These are phyloP conservation scores for Botrytis medusae DNA, from an alignment of 2,329 filamentous ascomycete genomes.

Conservation along the genomic window DNA sequence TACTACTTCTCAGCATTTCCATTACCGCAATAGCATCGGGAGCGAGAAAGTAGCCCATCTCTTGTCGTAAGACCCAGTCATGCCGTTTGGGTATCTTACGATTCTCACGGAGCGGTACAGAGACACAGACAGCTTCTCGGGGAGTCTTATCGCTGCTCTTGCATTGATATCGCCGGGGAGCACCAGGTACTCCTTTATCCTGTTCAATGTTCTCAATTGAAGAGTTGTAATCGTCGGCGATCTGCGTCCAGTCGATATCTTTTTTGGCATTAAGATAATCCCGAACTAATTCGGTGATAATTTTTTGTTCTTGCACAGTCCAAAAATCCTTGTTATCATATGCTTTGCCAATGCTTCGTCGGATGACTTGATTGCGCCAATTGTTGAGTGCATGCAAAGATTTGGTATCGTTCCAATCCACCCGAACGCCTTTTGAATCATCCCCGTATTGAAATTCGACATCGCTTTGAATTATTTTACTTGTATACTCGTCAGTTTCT, in stretches of 20 bases:
- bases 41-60: slow-evolving; percentile 6
- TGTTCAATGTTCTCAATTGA: neutral
- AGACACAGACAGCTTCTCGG: slow-evolving; percentile 7
- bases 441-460: neutral
- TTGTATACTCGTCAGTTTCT: neutral
- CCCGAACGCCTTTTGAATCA: neutral
- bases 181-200: neutral
- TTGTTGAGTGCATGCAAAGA: neutral
- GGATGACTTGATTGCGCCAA: slow-evolving; percentile 12
- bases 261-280: neutral
- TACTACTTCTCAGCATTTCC: neutral
- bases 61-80: neutral
- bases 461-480: neutral
- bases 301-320: slow-evolving; percentile 11
- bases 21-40: neutral
- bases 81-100: neutral
- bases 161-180: slow-evolving; percentile 12
- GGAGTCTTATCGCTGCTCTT: neutral
- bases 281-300: neutral
- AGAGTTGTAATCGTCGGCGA: slow-evolving; percentile 3
- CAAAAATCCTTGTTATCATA: slow-evolving; percentile 2
- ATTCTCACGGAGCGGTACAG: neutral
- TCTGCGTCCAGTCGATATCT: slow-evolving; percentile 13
- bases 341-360: neutral
- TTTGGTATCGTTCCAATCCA: neutral